Evolutionary conservation across 805 yeast species (phyloP).

Genomic region (Cyberlindnera euphorbiae): DNA sequence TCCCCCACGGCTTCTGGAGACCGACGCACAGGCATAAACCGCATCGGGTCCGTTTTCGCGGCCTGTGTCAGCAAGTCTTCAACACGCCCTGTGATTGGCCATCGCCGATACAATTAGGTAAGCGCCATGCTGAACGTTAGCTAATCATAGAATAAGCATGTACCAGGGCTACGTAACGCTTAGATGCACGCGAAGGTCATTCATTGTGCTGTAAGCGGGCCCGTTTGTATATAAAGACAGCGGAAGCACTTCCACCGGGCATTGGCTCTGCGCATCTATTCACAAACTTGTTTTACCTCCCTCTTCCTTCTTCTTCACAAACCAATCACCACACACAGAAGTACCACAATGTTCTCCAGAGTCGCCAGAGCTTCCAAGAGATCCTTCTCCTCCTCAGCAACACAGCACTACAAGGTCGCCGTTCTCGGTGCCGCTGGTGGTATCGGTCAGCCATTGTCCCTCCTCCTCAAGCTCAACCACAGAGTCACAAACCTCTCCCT

Average conservation of each 20-base stretch:
- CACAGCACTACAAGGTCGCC: conserved; percentile 71
- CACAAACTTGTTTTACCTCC: too few relatives aligned
- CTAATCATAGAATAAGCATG: too few relatives aligned
- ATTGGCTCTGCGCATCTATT: not conserved
- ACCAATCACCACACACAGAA: not conserved
- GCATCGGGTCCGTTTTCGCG: conserved; percentile 7
- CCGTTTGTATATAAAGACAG: conserved; percentile 5
- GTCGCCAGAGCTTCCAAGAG: conserved; percentile 51
- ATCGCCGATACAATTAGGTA: too few relatives aligned
- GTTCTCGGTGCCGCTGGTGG: conserved; percentile 90
- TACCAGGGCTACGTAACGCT: conserved; percentile 6
- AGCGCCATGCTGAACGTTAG: too few relatives aligned
- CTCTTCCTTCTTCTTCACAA: too few relatives aligned
- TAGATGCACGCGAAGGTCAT: conserved; percentile 8
- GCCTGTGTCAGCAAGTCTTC: too few relatives aligned
- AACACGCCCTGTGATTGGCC: conserved; percentile 12
- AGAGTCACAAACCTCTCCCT: conserved; percentile 82
- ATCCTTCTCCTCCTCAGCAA: conserved; percentile 62
- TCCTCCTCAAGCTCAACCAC: conserved; percentile 80
- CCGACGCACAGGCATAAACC: too few relatives aligned
- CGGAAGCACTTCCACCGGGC: not conserved
- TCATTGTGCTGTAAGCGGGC: conserved; percentile 2
- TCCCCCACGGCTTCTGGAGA: too few relatives aligned
- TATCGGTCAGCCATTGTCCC: conserved; percentile 86
- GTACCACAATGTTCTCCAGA: conserved; percentile 53